Base-by-base conservation (phyloP, 176 grass and related monocot genomes). In the Carex kokanica region DNA sequence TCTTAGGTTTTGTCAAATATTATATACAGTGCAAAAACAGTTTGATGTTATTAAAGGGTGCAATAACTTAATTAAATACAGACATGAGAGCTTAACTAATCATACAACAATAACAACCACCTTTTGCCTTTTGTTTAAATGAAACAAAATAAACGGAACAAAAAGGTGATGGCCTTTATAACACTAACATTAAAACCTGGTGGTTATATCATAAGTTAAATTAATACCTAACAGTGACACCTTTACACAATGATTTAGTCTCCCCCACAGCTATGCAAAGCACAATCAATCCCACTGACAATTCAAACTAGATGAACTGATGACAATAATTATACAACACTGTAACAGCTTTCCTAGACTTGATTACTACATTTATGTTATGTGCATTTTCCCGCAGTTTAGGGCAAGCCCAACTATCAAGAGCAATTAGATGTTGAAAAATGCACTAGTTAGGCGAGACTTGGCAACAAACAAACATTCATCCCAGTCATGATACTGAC, bases 61-160 rank as follows among this genome's bases (percentile, higher is more conserved):
- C 11, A 74, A 74, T 53, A 74, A 53, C 3, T 15, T 25, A 8
- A 68, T 38, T 68, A 68, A 64, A 74, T 74, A 53, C 45, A 53
- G 45, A 74, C 71, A 52, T 78, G 51, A 78, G 73, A 78, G 49
- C 73, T 55, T 78, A 78, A 55, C 73, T 78, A 78, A 78, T 78
- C 49, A 78, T 78, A 14, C 49, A 78, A 32, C 73, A 78, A 56
- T 78, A 56, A 78, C 25, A 56, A 55, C 47, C 45, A 78, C 13
- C 49, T 56, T 78, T 78, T 78, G 51, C 73, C 73, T 56, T 32
- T 10, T 78, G 14, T 23, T 55, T 56, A 56, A 74, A 74, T 74
- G 71, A 53, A 74, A 74, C 71, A 74, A 74, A 74, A 52, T 52
- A 27, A 74, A 21, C 21, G 2, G 24, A 74, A 29, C 45, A 74